These are phyloP conservation scores for Yueomyces sp. DNA, from an alignment of 1,139 yeast species.

Conservation along the genomic window DNA sequence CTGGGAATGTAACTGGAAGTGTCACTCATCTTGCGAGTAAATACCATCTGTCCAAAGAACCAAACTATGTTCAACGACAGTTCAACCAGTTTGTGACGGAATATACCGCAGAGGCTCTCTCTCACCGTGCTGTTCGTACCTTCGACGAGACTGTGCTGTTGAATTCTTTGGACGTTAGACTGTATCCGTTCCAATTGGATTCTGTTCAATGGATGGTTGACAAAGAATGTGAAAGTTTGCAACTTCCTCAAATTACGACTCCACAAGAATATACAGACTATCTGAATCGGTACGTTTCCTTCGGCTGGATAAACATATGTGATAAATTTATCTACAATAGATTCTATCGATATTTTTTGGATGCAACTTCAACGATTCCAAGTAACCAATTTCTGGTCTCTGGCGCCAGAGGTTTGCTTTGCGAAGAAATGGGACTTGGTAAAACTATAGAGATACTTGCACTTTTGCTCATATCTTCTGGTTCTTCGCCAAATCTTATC, in stretches of 20 bases:
- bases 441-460: constrained; percentile 80
- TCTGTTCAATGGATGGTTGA: constrained; percentile 23
- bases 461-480: constrained; percentile 44
- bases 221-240: constrained; percentile 10
- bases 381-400: not conserved
- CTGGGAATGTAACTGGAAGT: no score
- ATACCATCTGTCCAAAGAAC: not conserved
- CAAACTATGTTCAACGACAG: not conserved
- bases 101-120: not conserved
- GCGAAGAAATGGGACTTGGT: constrained; percentile 96
- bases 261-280: not conserved
- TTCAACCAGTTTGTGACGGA: not conserved
- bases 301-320: not conserved
- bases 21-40: not conserved
- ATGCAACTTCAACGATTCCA: not conserved
- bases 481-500: constrained; percentile 54
- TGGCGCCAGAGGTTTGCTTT: constrained; percentile 57
- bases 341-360: not conserved
- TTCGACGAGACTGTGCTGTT: not conserved
- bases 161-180: constrained; percentile 8
- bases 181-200: constrained; percentile 21
- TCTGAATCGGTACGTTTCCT: not conserved
- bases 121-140: not conserved
- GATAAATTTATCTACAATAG: not conserved
- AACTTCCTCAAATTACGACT: not conserved